Percentiles rank a stretch among this genome's conserved stretches.
Evolutionary conservation across 345 rosid genomes (phyloP).

Genomic region (Salix exigua): DNA sequence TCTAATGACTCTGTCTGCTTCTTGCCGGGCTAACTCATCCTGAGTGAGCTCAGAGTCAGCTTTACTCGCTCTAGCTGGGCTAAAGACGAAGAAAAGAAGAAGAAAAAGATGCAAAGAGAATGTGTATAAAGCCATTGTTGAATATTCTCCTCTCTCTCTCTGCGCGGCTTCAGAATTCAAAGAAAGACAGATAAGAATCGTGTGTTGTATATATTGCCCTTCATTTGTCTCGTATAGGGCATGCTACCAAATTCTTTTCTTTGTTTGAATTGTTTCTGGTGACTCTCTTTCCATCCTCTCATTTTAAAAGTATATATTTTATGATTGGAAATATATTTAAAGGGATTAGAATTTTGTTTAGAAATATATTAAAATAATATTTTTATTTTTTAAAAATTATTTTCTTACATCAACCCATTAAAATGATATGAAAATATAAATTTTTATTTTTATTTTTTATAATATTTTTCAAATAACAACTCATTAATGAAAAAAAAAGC

Average conservation of each 20-base stretch:
- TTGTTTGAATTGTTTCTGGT: no score
- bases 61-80: not conserved
- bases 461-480: no score
- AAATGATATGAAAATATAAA: no score
- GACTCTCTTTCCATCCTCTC: not conserved
- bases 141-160: not conserved
- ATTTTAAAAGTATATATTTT: not conserved
- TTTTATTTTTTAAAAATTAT: no score
- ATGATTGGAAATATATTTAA: no score
- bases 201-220: not conserved
- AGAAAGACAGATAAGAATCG: not conserved
- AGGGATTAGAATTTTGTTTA: no score
- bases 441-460: no score
- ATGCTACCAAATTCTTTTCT: not conserved
- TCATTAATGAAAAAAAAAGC: no score
- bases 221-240: not conserved
- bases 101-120: not conserved
- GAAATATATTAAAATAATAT: no score
- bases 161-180: not conserved
- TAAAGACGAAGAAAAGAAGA: not conserved
- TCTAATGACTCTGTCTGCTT: conserved; percentile 7
- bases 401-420: no score
- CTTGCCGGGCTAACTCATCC: not conserved
- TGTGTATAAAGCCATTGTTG: not conserved
- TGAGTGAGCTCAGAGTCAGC: not conserved